Base-by-base conservation (phyloP, 73 alveolate genomes). In the Paramecium sonneborni region DNA sequence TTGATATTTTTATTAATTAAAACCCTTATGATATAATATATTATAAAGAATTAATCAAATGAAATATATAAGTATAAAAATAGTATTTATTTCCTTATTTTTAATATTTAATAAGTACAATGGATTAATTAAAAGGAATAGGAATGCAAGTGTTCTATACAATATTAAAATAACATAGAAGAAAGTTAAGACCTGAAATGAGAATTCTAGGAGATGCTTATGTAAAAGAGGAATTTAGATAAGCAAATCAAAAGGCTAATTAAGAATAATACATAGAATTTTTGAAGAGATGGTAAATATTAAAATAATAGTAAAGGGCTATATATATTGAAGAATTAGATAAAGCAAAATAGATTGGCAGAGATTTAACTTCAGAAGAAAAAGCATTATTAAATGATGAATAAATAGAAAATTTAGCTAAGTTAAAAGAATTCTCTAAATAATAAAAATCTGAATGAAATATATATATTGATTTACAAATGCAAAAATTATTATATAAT, bases 171-270 rank as follows among this genome's bases (percentile, higher is more conserved):
- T 72, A 34, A n/a, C 86, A 72, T 34, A 72, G 58, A 72, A 72
- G 57, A 38, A 72, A 38, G n/a, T 72, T 72, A 37, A 32, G 37
- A 18, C 57, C 38, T 14, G 86, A 72, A 6, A 20, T 72, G 32
- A 72, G 86, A 72, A 72, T 72, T 12, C 34, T 72, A 14, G 86
- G 86, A 34, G 86, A 72, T 72, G 86, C 86, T 28, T 72, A 72
- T 34, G 86, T 38, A 12, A 72, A 72, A 38, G 86, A 72, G 9
- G 86, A 72, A 72, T 72, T 72, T 15, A 72, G 86, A 72, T 38
- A 72, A 72, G 86, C 86, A 14, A 26, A 72, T 15, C 24, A 34
- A 72, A 72, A 72, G 32, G 86, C 86, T 32, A 72, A 72, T 72
- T 18, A 72, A 72, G 86, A 72, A 15, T 34, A 72, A 72, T 72